Evolutionary conservation across 805 yeast species (phyloP), one percentile per base, ranked within the genome.

Genomic region (Sugiyamaella boreocaroliniensis): DNA sequence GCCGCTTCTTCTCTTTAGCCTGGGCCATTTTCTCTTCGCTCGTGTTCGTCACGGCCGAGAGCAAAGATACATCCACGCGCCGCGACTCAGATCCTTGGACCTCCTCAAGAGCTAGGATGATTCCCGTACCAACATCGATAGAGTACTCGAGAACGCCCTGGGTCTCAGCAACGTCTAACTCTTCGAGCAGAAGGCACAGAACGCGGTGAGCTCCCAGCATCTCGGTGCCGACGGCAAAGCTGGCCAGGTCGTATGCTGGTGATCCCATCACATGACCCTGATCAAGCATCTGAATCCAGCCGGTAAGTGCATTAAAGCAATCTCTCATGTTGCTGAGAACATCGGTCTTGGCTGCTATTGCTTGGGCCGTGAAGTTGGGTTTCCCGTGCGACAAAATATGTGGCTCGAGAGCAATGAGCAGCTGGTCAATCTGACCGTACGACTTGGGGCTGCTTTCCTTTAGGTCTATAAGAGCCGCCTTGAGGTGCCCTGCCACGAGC

Each of bases 401-500:
- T 4, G 59, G 56, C 4, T 49, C 58, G n/a, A 55, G 51, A 12
- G 51, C 52, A 29, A 42, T 51, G 16, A 58, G 45, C 14, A 56
- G 42, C 40, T 51, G 55, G 37, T 50, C 43, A 4, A 48, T 55
- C 56, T 7, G 52, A 41, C 19, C 37, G 29, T n/a, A 45, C 26
- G 55, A 50, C 5, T 57, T 52, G 20, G 19, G 18, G 20, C 34
- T 43, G 29, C 16, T 51, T 14, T 29, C 37, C 37, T 47, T 51
- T 9, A 47, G n/a, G 20, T 47, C 47, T 4, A 43, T 9, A 19
- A 49, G 29, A 34, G 66, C 29, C 12, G 58, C 51, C 42, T 55
- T 61, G 40, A 69, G 56, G 18, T 56, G 59, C 29, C 59, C 59
- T n/a, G 66, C 63, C 26, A 62, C 57, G 2, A 67, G 53, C 1